Conservation (phyloP, 177 flowering plant genomes). For the Vitis hybrid region DNA sequence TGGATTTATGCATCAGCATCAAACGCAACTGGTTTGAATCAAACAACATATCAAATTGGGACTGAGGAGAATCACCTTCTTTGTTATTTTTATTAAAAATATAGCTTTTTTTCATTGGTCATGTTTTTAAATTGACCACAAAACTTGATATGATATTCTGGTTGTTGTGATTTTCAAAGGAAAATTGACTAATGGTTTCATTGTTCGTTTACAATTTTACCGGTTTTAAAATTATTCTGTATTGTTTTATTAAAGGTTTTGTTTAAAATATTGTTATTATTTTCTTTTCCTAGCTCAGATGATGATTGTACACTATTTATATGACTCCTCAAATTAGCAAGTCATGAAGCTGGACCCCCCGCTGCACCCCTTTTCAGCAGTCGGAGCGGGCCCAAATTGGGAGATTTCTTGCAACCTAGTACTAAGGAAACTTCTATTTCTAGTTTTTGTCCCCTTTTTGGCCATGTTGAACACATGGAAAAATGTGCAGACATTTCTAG, state of each 20-base stretch:
- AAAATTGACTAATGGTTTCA: no score
- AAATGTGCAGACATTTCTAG: no score
- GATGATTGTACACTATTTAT: neutral
- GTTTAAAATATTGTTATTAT: neutral
- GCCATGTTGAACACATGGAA: no score
- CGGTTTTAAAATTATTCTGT: neutral
- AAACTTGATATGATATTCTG: no score
- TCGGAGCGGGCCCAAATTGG: no score
- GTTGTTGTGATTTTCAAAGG: neutral
- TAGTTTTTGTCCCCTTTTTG: no score
- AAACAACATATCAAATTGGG: neutral
- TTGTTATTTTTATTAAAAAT: neutral
- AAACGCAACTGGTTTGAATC: neutral
- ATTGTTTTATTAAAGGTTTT: constrained; percentile 1
- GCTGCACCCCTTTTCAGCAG: neutral
- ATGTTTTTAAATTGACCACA: no score
- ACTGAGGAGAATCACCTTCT: neutral
- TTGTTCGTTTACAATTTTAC: neutral
- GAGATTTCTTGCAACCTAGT: no score
- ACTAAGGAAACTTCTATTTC: no score
- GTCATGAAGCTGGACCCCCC: no score
- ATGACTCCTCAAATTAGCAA: no score
- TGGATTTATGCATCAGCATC: constrained; percentile 1
- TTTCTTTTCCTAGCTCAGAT: neutral
- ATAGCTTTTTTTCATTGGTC: no score